A percentile compares a stretch with the other conserved stretches of the same genome.
These are phyloP conservation scores for Fallopia convolvulus DNA, from an alignment of 148 eudicot species.

Conservation along the genomic window DNA sequence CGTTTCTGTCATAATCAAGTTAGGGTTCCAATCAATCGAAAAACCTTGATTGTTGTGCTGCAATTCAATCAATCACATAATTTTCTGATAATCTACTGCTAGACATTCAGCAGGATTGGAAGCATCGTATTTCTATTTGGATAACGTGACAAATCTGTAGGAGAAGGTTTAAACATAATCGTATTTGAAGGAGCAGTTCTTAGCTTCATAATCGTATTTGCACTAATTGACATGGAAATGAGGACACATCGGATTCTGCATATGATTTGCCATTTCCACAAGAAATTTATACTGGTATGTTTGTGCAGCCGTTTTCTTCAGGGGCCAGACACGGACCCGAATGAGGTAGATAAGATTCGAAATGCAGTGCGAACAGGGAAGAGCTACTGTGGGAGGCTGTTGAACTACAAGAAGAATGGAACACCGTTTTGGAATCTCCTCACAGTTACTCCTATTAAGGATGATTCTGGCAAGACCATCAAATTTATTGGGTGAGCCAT, in stretches of 20 bases:
- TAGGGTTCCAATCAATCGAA: not conserved
- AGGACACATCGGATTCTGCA: not conserved
- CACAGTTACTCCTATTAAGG: constrained; percentile 83
- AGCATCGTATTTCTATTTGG: too few relatives aligned
- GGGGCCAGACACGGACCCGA: constrained; percentile 81
- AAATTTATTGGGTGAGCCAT: constrained; percentile 80
- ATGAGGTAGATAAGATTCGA: constrained; percentile 78
- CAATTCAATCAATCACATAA: too few relatives aligned
- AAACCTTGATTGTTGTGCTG: too few relatives aligned
- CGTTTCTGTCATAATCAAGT: not conserved
- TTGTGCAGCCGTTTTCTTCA: constrained; percentile 84
- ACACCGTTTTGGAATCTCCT: constrained; percentile 99
- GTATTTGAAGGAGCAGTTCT: too few relatives aligned
- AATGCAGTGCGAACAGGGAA: constrained; percentile 57
- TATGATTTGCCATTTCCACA: not conserved
- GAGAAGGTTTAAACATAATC: too few relatives aligned
- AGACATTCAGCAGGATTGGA: too few relatives aligned
- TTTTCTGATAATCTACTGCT: too few relatives aligned
- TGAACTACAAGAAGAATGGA: constrained; percentile 91
- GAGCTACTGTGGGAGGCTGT: constrained; percentile 88
- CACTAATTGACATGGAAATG: not conserved
- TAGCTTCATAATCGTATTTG: not conserved
- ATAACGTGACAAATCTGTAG: too few relatives aligned
- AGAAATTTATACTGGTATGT: not conserved
- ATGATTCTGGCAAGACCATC: constrained; percentile 66